Percentiles rank a stretch among this genome's conserved stretches.
Evolutionary conservation across 495 filamentous ascomycete species (phyloP).

Genomic region (Daldinia vernicosa): DNA sequence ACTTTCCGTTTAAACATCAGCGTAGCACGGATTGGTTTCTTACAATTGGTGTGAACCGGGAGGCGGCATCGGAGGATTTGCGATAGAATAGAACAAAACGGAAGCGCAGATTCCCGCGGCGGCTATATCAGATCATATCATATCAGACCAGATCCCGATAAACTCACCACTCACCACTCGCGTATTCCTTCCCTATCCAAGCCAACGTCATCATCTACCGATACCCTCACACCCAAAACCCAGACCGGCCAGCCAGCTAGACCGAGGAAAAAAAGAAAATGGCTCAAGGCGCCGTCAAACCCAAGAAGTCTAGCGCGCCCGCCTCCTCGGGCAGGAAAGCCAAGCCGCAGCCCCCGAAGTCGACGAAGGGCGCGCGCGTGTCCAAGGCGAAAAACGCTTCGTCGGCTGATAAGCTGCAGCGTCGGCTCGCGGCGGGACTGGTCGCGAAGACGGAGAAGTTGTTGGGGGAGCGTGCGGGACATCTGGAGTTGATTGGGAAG

Average conservation of each 20-base stretch:
- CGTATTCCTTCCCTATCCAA: conserved; percentile 1
- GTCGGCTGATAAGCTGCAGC: conserved; percentile 53
- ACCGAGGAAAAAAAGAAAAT: conserved; percentile 38
- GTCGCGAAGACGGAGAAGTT: conserved; percentile 56
- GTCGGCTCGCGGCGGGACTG: conserved; percentile 55
- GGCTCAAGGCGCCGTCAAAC: conserved; percentile 55
- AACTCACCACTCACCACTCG: background rate
- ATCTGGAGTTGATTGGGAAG: conserved; percentile 60
- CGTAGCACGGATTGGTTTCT: background rate
- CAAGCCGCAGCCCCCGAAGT: conserved; percentile 48
- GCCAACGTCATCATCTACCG: background rate
- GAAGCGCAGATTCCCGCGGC: background rate
- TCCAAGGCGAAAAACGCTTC: conserved; percentile 48
- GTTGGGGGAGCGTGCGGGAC: conserved; percentile 58
- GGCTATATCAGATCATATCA: background rate
- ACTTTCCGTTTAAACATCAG: background rate
- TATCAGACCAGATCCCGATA: background rate
- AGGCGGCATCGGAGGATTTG: background rate
- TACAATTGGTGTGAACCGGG: background rate
- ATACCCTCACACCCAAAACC: conserved; percentile 1
- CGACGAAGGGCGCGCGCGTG: conserved; percentile 48
- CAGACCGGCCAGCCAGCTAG: background rate
- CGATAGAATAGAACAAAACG: conserved; percentile 25
- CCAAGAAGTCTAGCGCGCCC: conserved; percentile 48
- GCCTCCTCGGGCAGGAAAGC: conserved; percentile 39